Evolutionary conservation across 164 flowering plant species (phyloP), one percentile per base, ranked within the genome.

Genomic region (Tetrastigma voinierianum): DNA sequence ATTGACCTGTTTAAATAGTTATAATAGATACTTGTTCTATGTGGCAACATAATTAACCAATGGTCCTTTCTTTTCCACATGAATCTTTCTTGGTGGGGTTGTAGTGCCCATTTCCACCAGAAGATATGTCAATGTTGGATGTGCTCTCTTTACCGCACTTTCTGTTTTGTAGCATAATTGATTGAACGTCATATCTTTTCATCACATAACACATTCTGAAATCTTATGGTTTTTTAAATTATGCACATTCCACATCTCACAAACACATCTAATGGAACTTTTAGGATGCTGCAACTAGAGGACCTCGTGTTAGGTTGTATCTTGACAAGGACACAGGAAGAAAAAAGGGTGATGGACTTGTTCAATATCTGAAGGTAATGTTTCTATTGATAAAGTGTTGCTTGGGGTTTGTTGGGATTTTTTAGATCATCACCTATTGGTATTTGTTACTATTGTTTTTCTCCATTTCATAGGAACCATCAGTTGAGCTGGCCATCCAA

Each of bases 221-320:
- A 25, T 44, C 9, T 17, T n/a, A 6, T 46, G 19, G 11, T 44
- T 9, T n/a, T 18, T 15, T 62, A 13, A 61, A 21, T 40, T 8
- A 44, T 65, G 59, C 64, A 44, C 62, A 62, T 48, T 32, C 17
- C 24, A n/a, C 48, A 51, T 67, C 64, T 71, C 12, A 65, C 25
- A 56, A 17, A 17, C 19, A 2, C 45, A 24, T 64, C 17, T 63
- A 11, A n/a, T 64, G 23, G 43, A 59, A 44, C n/a, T 56, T 75
- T 11, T 75, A 95, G 99, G 99, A 95, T 52, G 97, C 99, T 40
- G 97, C 92, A 75, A 90, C 89, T 3, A 90, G 84, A 75, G 85
- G 78, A 78, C 99, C 98, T 55, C 93, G 99, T 65, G 86, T 95
- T 53, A 95, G 92, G 85, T 81, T 93, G 25, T 95, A 95, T 83